Percentiles rank a stretch among this genome's conserved stretches.
Conservation (phyloP, 2,329 filamentous ascomycete genomes). For the Sclerotiophoma versabilis region DNA sequence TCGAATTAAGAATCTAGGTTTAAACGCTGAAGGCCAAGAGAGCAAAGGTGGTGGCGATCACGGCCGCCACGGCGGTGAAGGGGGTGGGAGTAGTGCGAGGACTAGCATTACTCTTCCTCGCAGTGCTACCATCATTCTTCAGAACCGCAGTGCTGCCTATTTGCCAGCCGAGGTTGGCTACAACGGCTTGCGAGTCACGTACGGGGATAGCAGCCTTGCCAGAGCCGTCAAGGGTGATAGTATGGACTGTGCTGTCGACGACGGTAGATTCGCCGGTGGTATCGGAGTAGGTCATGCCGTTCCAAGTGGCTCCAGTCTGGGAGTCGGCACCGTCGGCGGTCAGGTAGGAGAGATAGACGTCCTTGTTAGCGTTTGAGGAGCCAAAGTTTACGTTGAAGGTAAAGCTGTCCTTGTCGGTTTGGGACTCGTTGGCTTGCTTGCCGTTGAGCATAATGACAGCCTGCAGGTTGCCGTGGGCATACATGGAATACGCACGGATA, state of each 20-base stretch:
- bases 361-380: constrained; percentile 50
- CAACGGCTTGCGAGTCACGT: constrained; percentile 56
- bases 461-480: constrained; percentile 52
- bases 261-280: constrained; percentile 51
- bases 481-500: constrained; percentile 55
- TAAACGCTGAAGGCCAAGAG: constrained; percentile 8
- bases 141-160: constrained; percentile 45
- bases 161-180: constrained; percentile 54
- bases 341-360: constrained; percentile 57
- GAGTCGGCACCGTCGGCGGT: constrained; percentile 57
- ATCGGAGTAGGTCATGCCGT: constrained; percentile 56
- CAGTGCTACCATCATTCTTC: constrained; percentile 35
- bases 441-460: constrained; percentile 58
- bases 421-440: constrained; percentile 52
- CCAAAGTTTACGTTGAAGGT: constrained; percentile 53
- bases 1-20: constrained; percentile 13
- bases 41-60: constrained; percentile 18
- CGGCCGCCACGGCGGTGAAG: constrained; percentile 19
- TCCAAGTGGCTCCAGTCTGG: constrained; percentile 54
- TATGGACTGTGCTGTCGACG: constrained; percentile 44
- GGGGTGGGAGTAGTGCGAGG: constrained; percentile 18
- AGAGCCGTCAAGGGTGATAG: constrained; percentile 30
- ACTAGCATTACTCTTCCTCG: constrained; percentile 38
- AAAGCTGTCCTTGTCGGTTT: constrained; percentile 48
- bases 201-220: constrained; percentile 39